These are phyloP conservation scores for Helianthus annuus DNA, from an alignment of 129 eudicot genomes.

Conservation along the genomic window HanXRQr2.0-SUNRISE NC_035436.2:46088923-46089422, in stretches of 20 bases:
- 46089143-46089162: slow-evolving; percentile 35
- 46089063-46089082: slow-evolving; percentile 17
- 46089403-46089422: background rate
- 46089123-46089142: slow-evolving; percentile 22
- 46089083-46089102: slow-evolving; percentile 7
- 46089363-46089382: background rate
- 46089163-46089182: slow-evolving; percentile 7
- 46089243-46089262: too few species aligned
- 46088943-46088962: slow-evolving; percentile 89
- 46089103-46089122: background rate
- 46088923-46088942: slow-evolving; percentile 46
- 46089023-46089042: slow-evolving; percentile 2
- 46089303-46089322: slow-evolving; percentile 10
- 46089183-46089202: background rate
- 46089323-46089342: background rate
- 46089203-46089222: too few species aligned
- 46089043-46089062: slow-evolving; percentile 26
- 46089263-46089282: too few species aligned
- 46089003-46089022: slow-evolving; percentile 1
- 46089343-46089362: background rate
- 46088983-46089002: slow-evolving; percentile 61
- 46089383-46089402: background rate
- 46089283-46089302: slow-evolving; percentile 18
- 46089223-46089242: too few species aligned
- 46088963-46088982: slow-evolving; percentile 67